Evolutionary conservation across 2,329 filamentous ascomycete species (phyloP), one percentile per base, ranked within the genome.

Genomic region (Penicillium sp.): DNA sequence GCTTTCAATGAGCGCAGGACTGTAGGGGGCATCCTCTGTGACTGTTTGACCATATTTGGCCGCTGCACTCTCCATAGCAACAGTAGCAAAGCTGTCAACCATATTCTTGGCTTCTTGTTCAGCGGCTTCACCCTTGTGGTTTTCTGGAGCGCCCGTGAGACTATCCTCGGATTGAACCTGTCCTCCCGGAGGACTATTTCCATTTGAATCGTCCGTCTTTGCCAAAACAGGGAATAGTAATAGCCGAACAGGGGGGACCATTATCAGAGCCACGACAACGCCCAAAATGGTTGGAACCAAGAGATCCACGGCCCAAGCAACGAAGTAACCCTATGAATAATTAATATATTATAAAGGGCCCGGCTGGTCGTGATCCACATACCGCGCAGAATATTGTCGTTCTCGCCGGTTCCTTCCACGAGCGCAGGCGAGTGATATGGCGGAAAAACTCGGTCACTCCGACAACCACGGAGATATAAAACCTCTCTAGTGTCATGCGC

Each of bases 61-160:
- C 0, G 87, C 86, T 2, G 89, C 90, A 64, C 88, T 90, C 54
- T 88, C 88, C 29, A 94, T 76, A 1, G 89, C 88, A 10, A 94
- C 84, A 19, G 85, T 82, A 9, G 87, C 85, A 55, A 94, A 86
- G 36, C 86, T 85, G 59, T 88, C 89, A 61, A 94, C 87, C 60
- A 96, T 88, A 69, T 91, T 93, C 61, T 83, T 87, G 2, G 91
- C 91, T 71, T 96, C 91, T 60, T 89, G 85, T 72, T 96, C 91
- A 0, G 91, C 89, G 0, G 90, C 89, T 71, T 94, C 91, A 27
- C 91, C 91, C 70, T 91, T 88, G 74, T 92, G 84, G 61, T 89
- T 89, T 72, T 96, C 90, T 0, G 90, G 88, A 0, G 89, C 90
- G 1, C 90, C 90, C 0, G 90, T 94, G 1, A 88, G 82, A 50